Evolutionary conservation across 2,329 filamentous ascomycete genomes (phyloP).

Genomic region (Zasmidium angulare): DNA sequence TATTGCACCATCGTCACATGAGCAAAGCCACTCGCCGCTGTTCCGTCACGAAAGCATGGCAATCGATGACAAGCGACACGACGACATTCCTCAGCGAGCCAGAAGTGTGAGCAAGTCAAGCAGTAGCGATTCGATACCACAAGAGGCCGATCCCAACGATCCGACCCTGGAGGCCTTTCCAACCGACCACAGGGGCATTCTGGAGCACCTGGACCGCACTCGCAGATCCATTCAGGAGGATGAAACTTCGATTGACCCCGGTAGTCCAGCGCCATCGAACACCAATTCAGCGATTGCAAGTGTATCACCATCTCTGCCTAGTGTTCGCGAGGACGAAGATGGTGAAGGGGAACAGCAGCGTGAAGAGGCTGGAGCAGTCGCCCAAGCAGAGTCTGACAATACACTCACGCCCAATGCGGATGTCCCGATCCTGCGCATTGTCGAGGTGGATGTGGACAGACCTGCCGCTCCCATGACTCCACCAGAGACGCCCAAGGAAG

Average conservation of each 20-base stretch:
- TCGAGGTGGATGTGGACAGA: slow-evolving; percentile 6
- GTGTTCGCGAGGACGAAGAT: slow-evolving; percentile 30
- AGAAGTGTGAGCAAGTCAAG: slow-evolving; percentile 14
- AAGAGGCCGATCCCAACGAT: slow-evolving; percentile 32
- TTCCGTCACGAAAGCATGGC: slow-evolving; percentile 34
- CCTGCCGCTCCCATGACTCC: slow-evolving; percentile 33
- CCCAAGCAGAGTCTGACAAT: not conserved
- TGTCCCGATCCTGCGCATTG: slow-evolving; percentile 9
- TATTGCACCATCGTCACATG: slow-evolving; percentile 24
- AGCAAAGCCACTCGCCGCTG: slow-evolving; percentile 30
- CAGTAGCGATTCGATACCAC: slow-evolving; percentile 18
- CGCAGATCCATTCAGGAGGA: slow-evolving; percentile 26
- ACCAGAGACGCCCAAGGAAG: slow-evolving; percentile 34
- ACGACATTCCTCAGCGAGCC: not conserved
- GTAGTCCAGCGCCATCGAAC: slow-evolving; percentile 9
- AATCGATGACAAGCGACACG: slow-evolving; percentile 21
- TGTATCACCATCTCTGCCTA: slow-evolving; percentile 24
- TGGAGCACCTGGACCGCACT: slow-evolving; percentile 32
- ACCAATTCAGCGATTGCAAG: slow-evolving; percentile 13
- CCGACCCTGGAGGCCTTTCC: slow-evolving; percentile 36
- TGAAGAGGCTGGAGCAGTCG: slow-evolving; percentile 4
- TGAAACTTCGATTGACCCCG: slow-evolving; percentile 16
- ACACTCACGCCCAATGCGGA: slow-evolving; percentile 4
- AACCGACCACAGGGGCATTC: slow-evolving; percentile 35
- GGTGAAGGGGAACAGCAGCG: slow-evolving; percentile 13